phyloP scores from a whole-genome alignment of 2,329 filamentous ascomycete genomes.

The Penicillium sp. region DNA sequence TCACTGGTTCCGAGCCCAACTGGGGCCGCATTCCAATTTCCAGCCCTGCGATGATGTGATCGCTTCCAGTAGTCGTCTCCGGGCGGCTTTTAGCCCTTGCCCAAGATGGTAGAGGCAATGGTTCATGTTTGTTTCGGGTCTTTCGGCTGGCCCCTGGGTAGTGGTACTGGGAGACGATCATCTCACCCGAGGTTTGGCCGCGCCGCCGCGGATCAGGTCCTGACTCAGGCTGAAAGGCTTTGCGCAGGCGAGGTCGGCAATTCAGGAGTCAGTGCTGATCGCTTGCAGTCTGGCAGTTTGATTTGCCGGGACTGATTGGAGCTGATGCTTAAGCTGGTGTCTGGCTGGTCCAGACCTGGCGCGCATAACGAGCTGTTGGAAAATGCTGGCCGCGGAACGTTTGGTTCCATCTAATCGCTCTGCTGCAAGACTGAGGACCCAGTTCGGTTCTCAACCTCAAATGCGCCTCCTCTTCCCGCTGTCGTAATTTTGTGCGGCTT shows the following conservation, averaged over 20 bases:
- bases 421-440: background rate
- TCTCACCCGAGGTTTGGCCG: background rate
- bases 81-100: background rate
- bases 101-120: background rate
- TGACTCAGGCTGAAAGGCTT: constrained; percentile 3
- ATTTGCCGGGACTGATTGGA: background rate
- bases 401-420: background rate
- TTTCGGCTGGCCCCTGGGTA: background rate
- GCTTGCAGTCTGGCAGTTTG: background rate
- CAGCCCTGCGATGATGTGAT: background rate
- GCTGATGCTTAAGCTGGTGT: background rate
- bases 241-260: constrained; percentile 7
- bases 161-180: background rate
- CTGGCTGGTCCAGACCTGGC: no score
- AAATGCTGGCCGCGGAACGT: background rate
- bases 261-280: constrained; percentile 13
- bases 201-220: background rate
- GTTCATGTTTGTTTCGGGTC: background rate
- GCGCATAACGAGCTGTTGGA: background rate
- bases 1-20: background rate
- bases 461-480: background rate
- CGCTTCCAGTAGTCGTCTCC: background rate
- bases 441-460: background rate
- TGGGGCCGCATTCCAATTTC: background rate
- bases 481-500: background rate